These are phyloP conservation scores for Isatis tinctoria DNA, from an alignment of 345 rosid genomes.

Conservation along the genomic window DNA sequence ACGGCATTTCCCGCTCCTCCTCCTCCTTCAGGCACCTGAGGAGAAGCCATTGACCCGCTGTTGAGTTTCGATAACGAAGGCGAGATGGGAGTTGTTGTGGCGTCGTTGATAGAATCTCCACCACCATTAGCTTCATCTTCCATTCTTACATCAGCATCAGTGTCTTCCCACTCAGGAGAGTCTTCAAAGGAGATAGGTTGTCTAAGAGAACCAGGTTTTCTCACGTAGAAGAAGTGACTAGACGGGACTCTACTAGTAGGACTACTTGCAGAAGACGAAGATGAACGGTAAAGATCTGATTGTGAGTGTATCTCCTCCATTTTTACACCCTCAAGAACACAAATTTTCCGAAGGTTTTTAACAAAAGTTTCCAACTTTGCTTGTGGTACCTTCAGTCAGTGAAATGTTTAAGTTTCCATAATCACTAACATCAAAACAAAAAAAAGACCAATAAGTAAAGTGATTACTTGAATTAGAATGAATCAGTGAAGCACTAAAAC, in stretches of 20 bases:
- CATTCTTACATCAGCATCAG: conserved; percentile 66
- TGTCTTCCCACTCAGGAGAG: conserved; percentile 99
- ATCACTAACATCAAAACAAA: background rate
- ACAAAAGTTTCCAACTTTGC: background rate
- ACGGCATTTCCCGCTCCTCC: conserved; percentile 40
- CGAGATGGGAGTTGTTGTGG: conserved; percentile 58
- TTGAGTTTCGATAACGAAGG: conserved; percentile 86
- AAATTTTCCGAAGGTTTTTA: background rate
- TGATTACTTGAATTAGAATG: background rate
- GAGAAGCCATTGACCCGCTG: conserved; percentile 85
- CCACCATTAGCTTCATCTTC: conserved; percentile 54
- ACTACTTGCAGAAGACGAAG: conserved; percentile 97
- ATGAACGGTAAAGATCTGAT: conserved; percentile 90
- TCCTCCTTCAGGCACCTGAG: conserved; percentile 50
- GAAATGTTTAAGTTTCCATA: background rate
- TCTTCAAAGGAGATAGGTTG: conserved; percentile 98
- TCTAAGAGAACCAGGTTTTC: conserved; percentile 85
- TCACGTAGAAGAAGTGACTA: conserved; percentile 86
- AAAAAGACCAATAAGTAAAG: background rate
- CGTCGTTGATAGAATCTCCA: conserved; percentile 56
- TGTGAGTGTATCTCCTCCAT: conserved; percentile 99
- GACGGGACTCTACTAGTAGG: conserved; percentile 96
- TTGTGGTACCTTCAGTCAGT: conserved; percentile 1
- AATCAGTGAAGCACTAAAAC: background rate
- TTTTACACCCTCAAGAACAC: conserved; percentile 16